Evolutionary conservation across 192 early-diverging fungal genomes (phyloP).

Genomic region (Pilobolus umbonatus): DNA sequence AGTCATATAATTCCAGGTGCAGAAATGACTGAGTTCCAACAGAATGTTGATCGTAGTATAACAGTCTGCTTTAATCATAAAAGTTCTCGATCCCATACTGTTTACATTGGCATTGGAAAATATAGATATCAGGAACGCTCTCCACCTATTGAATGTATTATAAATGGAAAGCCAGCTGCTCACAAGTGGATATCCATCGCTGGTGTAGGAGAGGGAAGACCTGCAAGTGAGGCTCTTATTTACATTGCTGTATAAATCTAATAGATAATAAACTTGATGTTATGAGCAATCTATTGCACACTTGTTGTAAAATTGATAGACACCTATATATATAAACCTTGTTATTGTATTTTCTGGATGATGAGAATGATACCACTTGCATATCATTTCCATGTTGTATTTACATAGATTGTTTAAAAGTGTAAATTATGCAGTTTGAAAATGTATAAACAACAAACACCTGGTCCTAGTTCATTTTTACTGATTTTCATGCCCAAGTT

Average conservation of each 20-base stretch:
- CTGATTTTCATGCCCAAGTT: too few relatives aligned
- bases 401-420: too few relatives aligned
- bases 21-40: conserved; percentile 13
- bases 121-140: not conserved
- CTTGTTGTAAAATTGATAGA: not conserved
- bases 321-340: not conserved
- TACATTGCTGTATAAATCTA: conserved; percentile 6
- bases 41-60: conserved; percentile 2
- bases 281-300: not conserved
- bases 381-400: too few relatives aligned
- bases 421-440: too few relatives aligned
- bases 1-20: conserved; percentile 37
- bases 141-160: not conserved
- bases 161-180: not conserved
- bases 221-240: conserved; percentile 8
- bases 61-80: conserved; percentile 6
- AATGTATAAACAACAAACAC: too few relatives aligned
- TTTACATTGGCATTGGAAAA: conserved; percentile 13
- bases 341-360: too few relatives aligned
- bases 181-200: conserved; percentile 2
- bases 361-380: too few relatives aligned
- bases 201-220: conserved; percentile 17
- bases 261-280: too few relatives aligned
- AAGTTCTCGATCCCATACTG: conserved; percentile 2
- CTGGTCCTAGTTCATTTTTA: too few relatives aligned